phyloP scores from a whole-genome alignment of 2,329 filamentous ascomycete species.

The Tympanopsis confertula region DNA sequence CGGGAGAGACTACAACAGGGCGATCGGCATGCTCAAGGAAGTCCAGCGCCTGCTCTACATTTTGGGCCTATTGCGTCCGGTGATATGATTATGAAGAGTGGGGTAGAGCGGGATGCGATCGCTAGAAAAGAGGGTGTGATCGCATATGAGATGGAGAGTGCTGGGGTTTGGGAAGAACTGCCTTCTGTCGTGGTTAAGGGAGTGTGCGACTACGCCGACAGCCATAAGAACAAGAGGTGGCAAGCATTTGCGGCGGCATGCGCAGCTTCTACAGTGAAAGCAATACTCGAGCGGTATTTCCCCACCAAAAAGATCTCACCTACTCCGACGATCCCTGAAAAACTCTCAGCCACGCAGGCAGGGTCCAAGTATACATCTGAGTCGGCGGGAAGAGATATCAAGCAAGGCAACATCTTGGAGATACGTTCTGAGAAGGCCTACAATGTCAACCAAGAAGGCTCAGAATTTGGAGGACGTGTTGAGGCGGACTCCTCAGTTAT shows the following conservation, averaged over 20 bases:
- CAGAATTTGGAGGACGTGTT: no score
- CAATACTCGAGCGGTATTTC: no score
- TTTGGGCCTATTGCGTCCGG: constrained; percentile 16
- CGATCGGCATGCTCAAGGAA: background rate
- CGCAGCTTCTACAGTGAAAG: background rate
- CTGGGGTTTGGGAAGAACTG: background rate
- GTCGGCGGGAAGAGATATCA: no score
- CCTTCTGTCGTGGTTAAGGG: background rate
- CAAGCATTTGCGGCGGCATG: background rate
- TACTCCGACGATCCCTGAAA: no score
- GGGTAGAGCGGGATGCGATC: constrained; percentile 11
- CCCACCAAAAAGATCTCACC: no score
- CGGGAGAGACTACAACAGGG: background rate
- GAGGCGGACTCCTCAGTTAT: no score
- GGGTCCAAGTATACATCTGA: no score
- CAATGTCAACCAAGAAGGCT: no score
- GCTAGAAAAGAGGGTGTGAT: constrained; percentile 3
- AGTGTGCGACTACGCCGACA: background rate
- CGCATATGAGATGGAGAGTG: constrained; percentile 4
- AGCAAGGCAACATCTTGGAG: no score
- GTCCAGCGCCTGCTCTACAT: constrained; percentile 10
- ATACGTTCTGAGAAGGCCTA: no score
- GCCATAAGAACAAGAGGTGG: background rate
- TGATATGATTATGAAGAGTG: constrained; percentile 16
- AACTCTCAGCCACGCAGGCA: no score